phyloP scores from a whole-genome alignment of 495 filamentous ascomycete genomes.

The Aspergillus diversus region DNA sequence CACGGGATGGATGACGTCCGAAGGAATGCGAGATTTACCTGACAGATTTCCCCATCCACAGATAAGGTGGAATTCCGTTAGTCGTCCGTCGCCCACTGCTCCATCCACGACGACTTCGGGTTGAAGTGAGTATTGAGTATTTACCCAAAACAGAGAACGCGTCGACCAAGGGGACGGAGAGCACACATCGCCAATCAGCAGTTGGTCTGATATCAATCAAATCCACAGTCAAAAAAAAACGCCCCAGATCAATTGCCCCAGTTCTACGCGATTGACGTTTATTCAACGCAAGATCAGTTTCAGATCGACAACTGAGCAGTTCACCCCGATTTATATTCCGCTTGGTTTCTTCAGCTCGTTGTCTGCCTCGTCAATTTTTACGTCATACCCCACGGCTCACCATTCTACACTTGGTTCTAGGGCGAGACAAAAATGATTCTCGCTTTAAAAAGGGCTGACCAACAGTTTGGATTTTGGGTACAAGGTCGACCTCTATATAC shows the following conservation, averaged over 20 bases:
- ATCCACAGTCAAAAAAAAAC: not conserved
- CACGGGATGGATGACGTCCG: constrained; percentile 23
- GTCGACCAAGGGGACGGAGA: not conserved
- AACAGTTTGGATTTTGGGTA: constrained; percentile 19
- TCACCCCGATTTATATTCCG: not conserved
- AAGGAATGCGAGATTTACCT: constrained; percentile 21
- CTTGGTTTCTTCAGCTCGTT: not conserved
- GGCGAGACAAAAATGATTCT: not conserved
- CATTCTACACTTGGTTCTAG: not conserved
- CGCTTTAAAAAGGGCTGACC: constrained; percentile 13
- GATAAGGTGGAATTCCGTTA: not conserved
- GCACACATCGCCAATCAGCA: constrained; percentile 15
- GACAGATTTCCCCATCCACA: constrained; percentile 5
- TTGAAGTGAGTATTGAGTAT: not conserved
- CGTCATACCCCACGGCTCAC: not conserved
- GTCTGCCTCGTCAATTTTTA: not conserved
- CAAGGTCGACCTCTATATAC: constrained; percentile 22
- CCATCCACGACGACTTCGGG: not conserved
- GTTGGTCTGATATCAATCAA: constrained; percentile 11
- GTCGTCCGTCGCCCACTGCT: not conserved
- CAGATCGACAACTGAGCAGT: too few species aligned
- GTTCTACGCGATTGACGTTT: not conserved
- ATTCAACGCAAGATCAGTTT: not conserved
- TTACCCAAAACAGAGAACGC: constrained; percentile 3
- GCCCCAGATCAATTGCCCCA: not conserved